Conservation (phyloP, 495 filamentous ascomycete species). For the Ascodesmis nigricans region DNA sequence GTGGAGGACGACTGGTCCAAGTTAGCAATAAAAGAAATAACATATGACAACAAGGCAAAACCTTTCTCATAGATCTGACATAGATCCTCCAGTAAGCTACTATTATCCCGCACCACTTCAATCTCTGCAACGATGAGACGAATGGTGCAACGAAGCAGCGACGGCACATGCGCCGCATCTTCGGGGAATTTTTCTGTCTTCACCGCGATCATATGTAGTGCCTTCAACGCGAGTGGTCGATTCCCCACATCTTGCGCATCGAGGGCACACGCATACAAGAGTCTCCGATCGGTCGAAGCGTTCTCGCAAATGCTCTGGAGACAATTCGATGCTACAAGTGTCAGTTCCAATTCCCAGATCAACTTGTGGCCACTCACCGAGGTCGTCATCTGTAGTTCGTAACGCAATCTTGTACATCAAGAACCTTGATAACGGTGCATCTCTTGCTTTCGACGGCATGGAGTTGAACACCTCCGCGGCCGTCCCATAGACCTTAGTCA, state of each 20-base stretch:
- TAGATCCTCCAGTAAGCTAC: conserved; percentile 28
- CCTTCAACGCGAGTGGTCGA: conserved; percentile 31
- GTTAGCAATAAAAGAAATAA: no score
- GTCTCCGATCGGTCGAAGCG: conserved; percentile 30
- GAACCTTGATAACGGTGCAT: conserved; percentile 43
- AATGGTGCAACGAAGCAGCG: conserved; percentile 42
- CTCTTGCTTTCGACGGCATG: conserved; percentile 36
- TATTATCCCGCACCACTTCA: conserved; percentile 22
- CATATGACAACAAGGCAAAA: no score
- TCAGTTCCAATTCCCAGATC: conserved; percentile 7
- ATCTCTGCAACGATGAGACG: conserved; percentile 36
- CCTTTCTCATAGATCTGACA: conserved; percentile 37
- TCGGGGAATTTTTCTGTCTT: conserved; percentile 31
- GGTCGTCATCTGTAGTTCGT: conserved; percentile 30
- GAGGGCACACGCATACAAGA: conserved; percentile 53
- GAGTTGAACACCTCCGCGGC: conserved; percentile 34
- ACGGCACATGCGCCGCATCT: conserved; percentile 38
- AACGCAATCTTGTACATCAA: conserved; percentile 56
- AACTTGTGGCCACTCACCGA: conserved; percentile 24
- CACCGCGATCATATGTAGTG: conserved; percentile 36
- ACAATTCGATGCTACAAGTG: conserved; percentile 29
- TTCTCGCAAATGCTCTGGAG: conserved; percentile 31
- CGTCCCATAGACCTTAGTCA: conserved; percentile 29
- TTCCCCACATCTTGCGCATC: conserved; percentile 49
- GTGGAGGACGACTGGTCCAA: no score